These are phyloP conservation scores for Phyllosticta capitalensis DNA, from an alignment of 2,329 filamentous ascomycete genomes.

Conservation along the genomic window DNA sequence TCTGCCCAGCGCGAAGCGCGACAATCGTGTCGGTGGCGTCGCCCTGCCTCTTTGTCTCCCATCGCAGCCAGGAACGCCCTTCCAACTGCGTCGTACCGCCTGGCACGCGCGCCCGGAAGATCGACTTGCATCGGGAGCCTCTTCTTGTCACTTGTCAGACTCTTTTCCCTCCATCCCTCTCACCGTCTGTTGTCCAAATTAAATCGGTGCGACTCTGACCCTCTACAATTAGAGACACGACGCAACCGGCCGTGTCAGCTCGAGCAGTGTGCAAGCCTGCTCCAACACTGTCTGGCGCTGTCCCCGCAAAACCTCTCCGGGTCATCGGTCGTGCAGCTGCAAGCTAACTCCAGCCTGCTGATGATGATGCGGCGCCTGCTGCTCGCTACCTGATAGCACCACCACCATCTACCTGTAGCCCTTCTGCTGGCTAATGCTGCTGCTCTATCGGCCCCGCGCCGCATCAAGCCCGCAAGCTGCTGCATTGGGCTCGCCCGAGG, in stretches of 20 bases:
- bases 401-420: neutral
- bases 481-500: neutral
- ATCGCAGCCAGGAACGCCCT: neutral
- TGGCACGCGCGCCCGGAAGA: neutral
- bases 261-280: neutral
- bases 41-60: neutral
- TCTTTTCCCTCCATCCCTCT: neutral
- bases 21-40: neutral
- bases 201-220: neutral
- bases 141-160: neutral
- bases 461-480: neutral
- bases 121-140: neutral
- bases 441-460: neutral
- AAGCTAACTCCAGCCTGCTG: neutral
- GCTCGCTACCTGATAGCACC: neutral
- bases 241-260: neutral
- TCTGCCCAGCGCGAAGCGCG: neutral
- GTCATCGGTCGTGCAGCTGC: neutral
- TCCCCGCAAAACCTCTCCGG: neutral
- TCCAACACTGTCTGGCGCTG: neutral
- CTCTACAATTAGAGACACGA: neutral
- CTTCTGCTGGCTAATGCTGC: neutral
- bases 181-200: neutral
- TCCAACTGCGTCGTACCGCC: neutral
- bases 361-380: neutral